These are phyloP conservation scores for Sarocladiaceae sp. DNA, from an alignment of 2,329 filamentous ascomycete genomes.

Conservation along the genomic window DNA sequence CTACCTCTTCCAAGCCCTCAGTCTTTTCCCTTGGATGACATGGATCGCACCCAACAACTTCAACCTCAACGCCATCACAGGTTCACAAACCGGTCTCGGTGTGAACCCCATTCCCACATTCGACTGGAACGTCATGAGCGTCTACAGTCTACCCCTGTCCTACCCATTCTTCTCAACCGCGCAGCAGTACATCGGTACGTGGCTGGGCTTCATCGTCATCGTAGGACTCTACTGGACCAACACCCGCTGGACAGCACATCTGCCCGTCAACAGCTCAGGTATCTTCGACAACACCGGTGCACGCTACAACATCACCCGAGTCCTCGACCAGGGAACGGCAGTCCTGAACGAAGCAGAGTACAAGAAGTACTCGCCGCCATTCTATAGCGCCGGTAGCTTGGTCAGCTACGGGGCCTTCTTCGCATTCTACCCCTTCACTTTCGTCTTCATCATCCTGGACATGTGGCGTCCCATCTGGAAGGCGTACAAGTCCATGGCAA, in stretches of 20 bases:
- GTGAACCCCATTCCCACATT: constrained; percentile 43
- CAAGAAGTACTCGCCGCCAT: constrained; percentile 36
- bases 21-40: constrained; percentile 55
- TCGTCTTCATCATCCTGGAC: constrained; percentile 32
- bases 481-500: constrained; percentile 24
- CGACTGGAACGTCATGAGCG: constrained; percentile 36
- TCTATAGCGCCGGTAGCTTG: constrained; percentile 31
- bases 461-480: constrained; percentile 25
- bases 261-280: constrained; percentile 37
- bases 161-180: constrained; percentile 32
- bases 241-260: constrained; percentile 29
- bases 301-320: constrained; percentile 32
- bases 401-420: constrained; percentile 36
- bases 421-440: constrained; percentile 32
- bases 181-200: constrained; percentile 27
- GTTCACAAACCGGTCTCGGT: constrained; percentile 33
- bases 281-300: constrained; percentile 34
- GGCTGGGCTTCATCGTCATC: constrained; percentile 25
- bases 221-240: constrained; percentile 28
- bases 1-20: constrained; percentile 54
- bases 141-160: constrained; percentile 30
- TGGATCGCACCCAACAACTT: constrained; percentile 61
- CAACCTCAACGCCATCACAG: constrained; percentile 47
- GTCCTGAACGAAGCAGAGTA: constrained; percentile 34
- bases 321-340: constrained; percentile 25